Base-by-base conservation (phyloP, 306 rosid genomes). In the Ormosia semicastrata region DNA sequence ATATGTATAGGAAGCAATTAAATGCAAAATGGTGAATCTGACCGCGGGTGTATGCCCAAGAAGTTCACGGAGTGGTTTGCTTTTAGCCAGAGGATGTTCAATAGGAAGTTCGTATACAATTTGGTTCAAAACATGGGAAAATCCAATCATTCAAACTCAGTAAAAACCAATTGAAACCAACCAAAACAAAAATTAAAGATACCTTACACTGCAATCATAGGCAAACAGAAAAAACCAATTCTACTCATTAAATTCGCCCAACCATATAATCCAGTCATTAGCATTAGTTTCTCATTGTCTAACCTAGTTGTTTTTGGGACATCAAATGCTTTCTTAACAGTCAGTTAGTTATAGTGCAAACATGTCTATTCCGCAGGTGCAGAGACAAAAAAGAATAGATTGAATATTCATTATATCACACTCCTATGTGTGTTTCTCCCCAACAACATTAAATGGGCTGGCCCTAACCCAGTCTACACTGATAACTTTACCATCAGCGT, bases 41-140 rank as follows among this genome's bases (percentile, higher is more conserved):
- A 49, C n/a, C n/a, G 94, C 92, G 2, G 99, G 99, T 12, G 99
- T 95, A 86, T 95, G 99, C 33, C 99, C 99, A 71, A 95, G 99
- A 85, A 93, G 99, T 77, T 95, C 99, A 6, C 92, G 98, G 34
- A 95, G 90, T 37, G 99, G 99, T 89, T 91, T 89, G 90, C 96
- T 93, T 82, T 93, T 97, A 66, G 99, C 91, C 77, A 95, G 88
- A 85, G 99, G 99, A 86, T 95, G 99, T 86, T 95, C 98, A 66
- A 97, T 89, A 59, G 99, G 99, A 91, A 95, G 99, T 85, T 95
- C 98, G 40, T 82, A 89, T 4, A 95, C 98, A 73, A 95, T 95
- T 93, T 95, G 99, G 84, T 95, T 95, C 85, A 95, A 86, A 75
- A 95, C 89, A 97, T 95, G 90, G 14, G 59, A 24, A 76, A 29